These are phyloP conservation scores for Phaffomyces antillensis DNA, from an alignment of 805 yeast genomes.

Conservation along the genomic window DNA sequence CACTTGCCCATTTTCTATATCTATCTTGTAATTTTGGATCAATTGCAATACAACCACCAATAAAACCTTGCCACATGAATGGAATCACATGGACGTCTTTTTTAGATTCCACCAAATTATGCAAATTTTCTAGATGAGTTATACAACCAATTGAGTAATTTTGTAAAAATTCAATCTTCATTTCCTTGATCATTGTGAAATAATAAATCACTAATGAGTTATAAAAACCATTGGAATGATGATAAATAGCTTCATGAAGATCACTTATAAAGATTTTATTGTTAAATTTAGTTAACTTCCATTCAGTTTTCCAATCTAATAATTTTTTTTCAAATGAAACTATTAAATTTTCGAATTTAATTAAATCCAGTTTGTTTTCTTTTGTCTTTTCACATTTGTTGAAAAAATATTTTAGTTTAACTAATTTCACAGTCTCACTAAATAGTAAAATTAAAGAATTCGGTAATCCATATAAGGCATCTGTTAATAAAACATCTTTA, in stretches of 20 bases:
- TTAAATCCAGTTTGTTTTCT: slow-evolving; percentile 12
- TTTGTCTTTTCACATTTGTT: slow-evolving; percentile 1
- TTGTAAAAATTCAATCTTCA: slow-evolving; percentile 52
- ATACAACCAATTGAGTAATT: slow-evolving; percentile 54
- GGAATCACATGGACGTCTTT: slow-evolving; percentile 59
- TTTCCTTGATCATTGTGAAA: slow-evolving; percentile 53
- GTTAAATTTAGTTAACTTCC: slow-evolving; percentile 44
- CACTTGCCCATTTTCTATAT: slow-evolving; percentile 57
- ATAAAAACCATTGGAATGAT: slow-evolving; percentile 75
- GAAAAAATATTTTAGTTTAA: slow-evolving; percentile 53
- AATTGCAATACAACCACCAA: slow-evolving; percentile 77
- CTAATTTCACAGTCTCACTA: slow-evolving; percentile 61
- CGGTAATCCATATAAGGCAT: slow-evolving; percentile 79
- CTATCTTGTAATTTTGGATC: slow-evolving; percentile 52
- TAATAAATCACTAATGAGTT: slow-evolving; percentile 66
- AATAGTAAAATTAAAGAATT: slow-evolving; percentile 69
- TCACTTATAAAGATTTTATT: slow-evolving; percentile 22
- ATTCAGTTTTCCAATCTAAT: slow-evolving; percentile 65
- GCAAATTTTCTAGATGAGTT: slow-evolving; percentile 56
- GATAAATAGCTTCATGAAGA: slow-evolving; percentile 62
- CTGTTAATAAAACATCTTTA: slow-evolving; percentile 57
- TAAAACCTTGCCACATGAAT: slow-evolving; percentile 82
- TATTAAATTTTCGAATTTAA: slow-evolving; percentile 14
- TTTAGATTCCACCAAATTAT: slow-evolving; percentile 40
- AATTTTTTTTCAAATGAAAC: slow-evolving; percentile 42